Evolutionary conservation across 2,329 filamentous ascomycete genomes (phyloP).

Genomic region (Nigrospora sphaerica): DNA sequence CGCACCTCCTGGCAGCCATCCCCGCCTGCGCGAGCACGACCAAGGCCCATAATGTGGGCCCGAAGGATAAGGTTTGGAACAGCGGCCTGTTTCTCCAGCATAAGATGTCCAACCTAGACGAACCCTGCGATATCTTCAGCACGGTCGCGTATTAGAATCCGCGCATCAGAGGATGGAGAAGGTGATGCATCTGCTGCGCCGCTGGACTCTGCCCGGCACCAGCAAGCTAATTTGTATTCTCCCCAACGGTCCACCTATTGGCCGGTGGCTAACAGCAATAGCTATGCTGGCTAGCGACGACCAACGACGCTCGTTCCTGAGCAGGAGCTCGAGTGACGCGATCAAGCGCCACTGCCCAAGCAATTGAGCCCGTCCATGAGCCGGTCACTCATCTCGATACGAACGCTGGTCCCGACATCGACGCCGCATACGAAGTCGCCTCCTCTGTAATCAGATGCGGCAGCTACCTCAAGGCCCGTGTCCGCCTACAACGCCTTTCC

Average conservation of each 20-base stretch:
- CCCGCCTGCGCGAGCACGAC: too few species aligned
- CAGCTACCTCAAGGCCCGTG: too few species aligned
- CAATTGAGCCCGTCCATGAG: too few species aligned
- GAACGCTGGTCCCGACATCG: background rate
- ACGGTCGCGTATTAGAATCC: background rate
- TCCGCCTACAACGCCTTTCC: too few species aligned
- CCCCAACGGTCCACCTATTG: background rate
- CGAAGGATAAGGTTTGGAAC: background rate
- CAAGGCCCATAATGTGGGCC: background rate
- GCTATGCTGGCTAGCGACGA: too few species aligned
- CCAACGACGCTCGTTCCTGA: too few species aligned
- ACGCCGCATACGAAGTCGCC: background rate
- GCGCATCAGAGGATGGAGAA: background rate
- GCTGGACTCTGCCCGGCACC: background rate
- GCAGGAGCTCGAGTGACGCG: too few species aligned
- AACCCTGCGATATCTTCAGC: background rate
- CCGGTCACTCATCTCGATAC: background rate
- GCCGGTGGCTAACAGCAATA: background rate
- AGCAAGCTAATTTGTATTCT: background rate
- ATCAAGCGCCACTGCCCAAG: background rate
- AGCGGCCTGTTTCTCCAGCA: background rate
- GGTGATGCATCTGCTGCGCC: background rate
- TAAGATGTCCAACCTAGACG: background rate
- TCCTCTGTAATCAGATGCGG: too few species aligned
- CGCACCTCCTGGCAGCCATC: too few species aligned